These are phyloP conservation scores for Backusella circina DNA, from an alignment of 192 early-diverging fungal genomes.

Conservation along the genomic window DNA sequence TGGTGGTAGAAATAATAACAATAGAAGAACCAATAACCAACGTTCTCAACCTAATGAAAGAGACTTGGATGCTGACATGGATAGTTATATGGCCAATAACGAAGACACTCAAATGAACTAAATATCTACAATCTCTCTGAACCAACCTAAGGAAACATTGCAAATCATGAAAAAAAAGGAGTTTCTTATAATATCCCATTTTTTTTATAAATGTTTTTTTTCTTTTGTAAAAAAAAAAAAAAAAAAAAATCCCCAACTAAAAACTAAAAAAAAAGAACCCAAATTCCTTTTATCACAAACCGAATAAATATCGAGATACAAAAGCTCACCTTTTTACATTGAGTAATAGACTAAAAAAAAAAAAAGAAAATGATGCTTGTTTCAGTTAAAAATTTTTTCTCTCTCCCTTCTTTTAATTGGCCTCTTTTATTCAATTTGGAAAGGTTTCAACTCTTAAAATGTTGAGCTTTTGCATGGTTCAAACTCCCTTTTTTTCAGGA, in stretches of 20 bases:
- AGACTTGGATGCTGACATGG: conserved; percentile 57
- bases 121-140: not conserved
- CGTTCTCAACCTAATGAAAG: conserved; percentile 29
- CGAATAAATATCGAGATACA: not conserved
- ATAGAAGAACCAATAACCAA: not conserved
- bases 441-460: not conserved
- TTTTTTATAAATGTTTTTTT: not conserved
- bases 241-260: not conserved
- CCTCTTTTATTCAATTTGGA: not conserved
- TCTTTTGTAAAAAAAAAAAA: not conserved
- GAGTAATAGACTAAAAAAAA: no score
- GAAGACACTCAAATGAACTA: not conserved
- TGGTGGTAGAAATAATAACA: conserved; percentile 8
- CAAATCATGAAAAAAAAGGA: not conserved
- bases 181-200: not conserved
- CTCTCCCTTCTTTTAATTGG: no score
- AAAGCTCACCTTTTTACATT: not conserved
- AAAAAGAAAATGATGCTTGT: no score
- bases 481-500: not conserved
- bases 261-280: not conserved
- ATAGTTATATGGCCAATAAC: conserved; percentile 42
- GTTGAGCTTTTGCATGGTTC: not conserved
- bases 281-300: not conserved
- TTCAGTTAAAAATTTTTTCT: not conserved
- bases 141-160: not conserved